Evolutionary conservation across 176 grass and related monocot species (phyloP).

Genomic region (Eleusine coracana): DNA sequence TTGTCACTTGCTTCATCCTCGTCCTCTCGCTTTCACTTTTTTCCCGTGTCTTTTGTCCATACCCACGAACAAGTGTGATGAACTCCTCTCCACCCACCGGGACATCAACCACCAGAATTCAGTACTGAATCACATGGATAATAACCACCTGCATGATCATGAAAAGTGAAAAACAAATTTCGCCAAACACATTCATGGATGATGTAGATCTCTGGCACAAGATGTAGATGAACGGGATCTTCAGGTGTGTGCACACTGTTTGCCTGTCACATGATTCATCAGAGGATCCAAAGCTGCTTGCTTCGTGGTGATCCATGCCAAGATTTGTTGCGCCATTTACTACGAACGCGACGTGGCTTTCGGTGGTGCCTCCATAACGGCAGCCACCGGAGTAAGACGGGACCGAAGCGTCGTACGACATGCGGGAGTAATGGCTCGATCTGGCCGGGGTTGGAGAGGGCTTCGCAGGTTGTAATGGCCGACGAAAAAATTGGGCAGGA

Average conservation of each 20-base stretch:
- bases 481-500: not conserved
- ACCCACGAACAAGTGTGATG: not conserved
- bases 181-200: not conserved
- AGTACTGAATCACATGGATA: slow-evolving; percentile 24
- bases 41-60: not conserved
- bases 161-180: not conserved
- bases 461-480: slow-evolving; percentile 13
- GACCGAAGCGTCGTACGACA: not conserved
- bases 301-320: slow-evolving; percentile 7
- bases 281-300: slow-evolving; percentile 29
- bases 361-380: slow-evolving; percentile 11
- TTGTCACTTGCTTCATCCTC: slow-evolving; percentile 33
- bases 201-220: not conserved
- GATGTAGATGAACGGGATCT: not conserved
- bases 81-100: slow-evolving; percentile 6
- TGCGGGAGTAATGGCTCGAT: not conserved
- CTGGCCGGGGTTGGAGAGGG: not conserved
- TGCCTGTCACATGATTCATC: slow-evolving; percentile 5
- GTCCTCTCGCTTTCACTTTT: not conserved
- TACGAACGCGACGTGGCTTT: not conserved
- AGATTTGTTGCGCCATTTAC: not conserved
- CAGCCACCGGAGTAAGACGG: slow-evolving; percentile 14
- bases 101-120: slow-evolving; percentile 18
- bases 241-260: slow-evolving; percentile 9
- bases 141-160: slow-evolving; percentile 2